Conservation (phyloP, 192 early-diverging fungal species). For the Chytriomyces sp. region DNA sequence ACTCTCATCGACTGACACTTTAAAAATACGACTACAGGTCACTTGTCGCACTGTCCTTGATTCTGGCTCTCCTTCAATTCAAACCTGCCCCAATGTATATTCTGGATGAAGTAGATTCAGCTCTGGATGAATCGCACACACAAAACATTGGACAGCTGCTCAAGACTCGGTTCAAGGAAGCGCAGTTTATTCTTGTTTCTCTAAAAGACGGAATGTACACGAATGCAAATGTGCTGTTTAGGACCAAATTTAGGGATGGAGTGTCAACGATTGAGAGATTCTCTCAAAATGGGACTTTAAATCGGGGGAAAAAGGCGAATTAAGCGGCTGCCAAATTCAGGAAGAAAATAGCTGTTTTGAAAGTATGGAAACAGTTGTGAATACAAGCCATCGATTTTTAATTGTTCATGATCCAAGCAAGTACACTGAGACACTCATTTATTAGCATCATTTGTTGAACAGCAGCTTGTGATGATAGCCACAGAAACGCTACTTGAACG, state of each 20-base stretch:
- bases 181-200: conserved; percentile 98
- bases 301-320: no score
- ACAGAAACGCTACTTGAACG: no score
- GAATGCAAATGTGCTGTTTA: conserved; percentile 96
- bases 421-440: no score
- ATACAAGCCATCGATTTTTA: no score
- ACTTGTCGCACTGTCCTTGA: conserved; percentile 93
- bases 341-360: no score
- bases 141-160: conserved; percentile 98
- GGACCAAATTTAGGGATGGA: conserved; percentile 91
- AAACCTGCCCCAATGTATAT: conserved; percentile 99
- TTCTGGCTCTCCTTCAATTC: conserved; percentile 94
- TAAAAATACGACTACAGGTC: conserved; percentile 78
- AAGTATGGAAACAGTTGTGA: no score
- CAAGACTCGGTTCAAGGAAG: conserved; percentile 88
- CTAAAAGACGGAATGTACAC: conserved; percentile 99
- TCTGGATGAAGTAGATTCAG: conserved; percentile 98
- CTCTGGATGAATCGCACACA: conserved; percentile 96
- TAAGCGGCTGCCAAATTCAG: no score
- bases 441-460: no score
- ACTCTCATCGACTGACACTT: conserved; percentile 1
- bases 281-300: no score
- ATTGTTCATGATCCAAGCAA: no score
- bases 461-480: no score
- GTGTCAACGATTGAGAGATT: conserved; percentile 87